A percentile compares a stretch with the other conserved stretches of the same genome.
Conservation (phyloP, 257 asterid genomes). For the Rhazya stricta region DNA sequence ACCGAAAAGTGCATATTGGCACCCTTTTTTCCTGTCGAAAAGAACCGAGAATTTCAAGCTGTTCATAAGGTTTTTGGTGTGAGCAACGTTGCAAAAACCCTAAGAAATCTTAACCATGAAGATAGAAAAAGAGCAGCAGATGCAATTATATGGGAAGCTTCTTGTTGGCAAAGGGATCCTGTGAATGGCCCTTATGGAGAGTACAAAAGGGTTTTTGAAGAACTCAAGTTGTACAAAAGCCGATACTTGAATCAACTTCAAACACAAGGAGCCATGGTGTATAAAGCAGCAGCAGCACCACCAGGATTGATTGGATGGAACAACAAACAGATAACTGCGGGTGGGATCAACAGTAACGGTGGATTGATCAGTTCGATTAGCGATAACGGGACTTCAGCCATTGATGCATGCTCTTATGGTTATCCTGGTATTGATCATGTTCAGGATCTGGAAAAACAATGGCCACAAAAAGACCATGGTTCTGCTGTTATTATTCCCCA, state of each 20-base stretch:
- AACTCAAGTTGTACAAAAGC: slow-evolving; percentile 44
- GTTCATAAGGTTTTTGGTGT: slow-evolving; percentile 82
- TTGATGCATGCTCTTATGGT: not conserved
- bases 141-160: slow-evolving; percentile 81
- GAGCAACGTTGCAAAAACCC: slow-evolving; percentile 57
- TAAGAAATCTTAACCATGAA: slow-evolving; percentile 33
- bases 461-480: not conserved
- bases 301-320: slow-evolving; percentile 4
- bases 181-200: slow-evolving; percentile 63
- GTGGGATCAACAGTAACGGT: not conserved
- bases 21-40: slow-evolving; percentile 56
- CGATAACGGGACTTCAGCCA: not conserved
- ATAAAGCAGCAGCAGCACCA: slow-evolving; percentile 21
- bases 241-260: not conserved
- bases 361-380: not conserved
- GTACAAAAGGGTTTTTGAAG: slow-evolving; percentile 50
- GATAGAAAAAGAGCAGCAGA: slow-evolving; percentile 56
- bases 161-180: slow-evolving; percentile 58
- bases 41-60: slow-evolving; percentile 60
- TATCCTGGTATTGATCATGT: not conserved
- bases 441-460: slow-evolving; percentile 2
- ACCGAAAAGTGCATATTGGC: slow-evolving; percentile 66
- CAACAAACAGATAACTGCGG: not conserved
- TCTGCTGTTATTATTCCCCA: not conserved
- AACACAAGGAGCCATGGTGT: slow-evolving; percentile 10